Percentiles rank a stretch among this genome's conserved stretches.
Conservation (phyloP, 805 yeast genomes). For the Candida alai region DNA sequence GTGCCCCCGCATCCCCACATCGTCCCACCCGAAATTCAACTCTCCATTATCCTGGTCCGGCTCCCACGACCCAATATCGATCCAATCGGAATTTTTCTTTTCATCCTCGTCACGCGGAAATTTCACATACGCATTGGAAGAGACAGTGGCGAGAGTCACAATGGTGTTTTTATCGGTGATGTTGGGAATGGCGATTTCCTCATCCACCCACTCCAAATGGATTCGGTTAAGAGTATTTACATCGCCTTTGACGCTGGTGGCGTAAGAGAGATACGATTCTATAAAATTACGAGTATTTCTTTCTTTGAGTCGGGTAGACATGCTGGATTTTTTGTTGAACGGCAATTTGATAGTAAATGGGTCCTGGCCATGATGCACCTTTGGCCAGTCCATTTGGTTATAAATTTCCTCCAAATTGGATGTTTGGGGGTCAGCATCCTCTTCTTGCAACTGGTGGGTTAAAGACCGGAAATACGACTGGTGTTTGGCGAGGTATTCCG, state of each 20-base stretch:
- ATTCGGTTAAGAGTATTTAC: conserved; percentile 34
- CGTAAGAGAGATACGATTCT: conserved; percentile 61
- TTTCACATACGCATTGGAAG: conserved; percentile 87
- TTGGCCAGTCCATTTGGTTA: conserved; percentile 35
- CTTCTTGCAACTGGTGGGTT: conserved; percentile 1
- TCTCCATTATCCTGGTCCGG: conserved; percentile 55
- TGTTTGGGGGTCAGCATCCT: neutral
- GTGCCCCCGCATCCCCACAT: conserved; percentile 85
- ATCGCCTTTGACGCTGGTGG: conserved; percentile 40
- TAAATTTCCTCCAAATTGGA: conserved; percentile 17
- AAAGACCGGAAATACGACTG: conserved; percentile 4
- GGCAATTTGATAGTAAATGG: conserved; percentile 39
- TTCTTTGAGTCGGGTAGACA: conserved; percentile 27
- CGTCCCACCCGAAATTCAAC: conserved; percentile 82
- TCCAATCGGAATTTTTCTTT: conserved; percentile 71
- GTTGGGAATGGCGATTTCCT: conserved; percentile 60
- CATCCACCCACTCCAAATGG: conserved; percentile 61
- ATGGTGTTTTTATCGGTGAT: conserved; percentile 71
- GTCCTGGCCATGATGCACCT: conserved; percentile 23
- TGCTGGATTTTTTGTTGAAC: conserved; percentile 16
- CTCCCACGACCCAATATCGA: conserved; percentile 57
- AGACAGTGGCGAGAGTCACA: conserved; percentile 72
- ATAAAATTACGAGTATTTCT: conserved; percentile 55
- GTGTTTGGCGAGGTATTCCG: conserved; percentile 26
- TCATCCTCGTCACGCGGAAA: conserved; percentile 55